These are phyloP conservation scores for Cicer yamashitae DNA, from an alignment of 306 rosid genomes.

Conservation along the genomic window DNA sequence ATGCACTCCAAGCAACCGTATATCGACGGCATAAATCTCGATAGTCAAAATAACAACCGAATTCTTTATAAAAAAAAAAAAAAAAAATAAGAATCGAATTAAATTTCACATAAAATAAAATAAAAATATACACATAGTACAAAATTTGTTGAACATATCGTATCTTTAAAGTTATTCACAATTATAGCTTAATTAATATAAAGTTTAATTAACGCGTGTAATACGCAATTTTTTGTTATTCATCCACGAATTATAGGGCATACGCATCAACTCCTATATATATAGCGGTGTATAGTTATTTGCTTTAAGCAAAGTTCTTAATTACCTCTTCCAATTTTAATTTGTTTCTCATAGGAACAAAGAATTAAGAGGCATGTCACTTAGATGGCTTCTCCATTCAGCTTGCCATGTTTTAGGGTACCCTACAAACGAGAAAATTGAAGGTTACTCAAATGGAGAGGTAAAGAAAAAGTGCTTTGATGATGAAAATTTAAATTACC, in stretches of 20 bases:
- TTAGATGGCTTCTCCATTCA: constrained; percentile 59
- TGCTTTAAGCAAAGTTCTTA: constrained; percentile 31
- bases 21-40: not conserved
- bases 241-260: not conserved
- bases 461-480: constrained; percentile 26
- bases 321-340: not conserved
- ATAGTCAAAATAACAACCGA: constrained; percentile 12
- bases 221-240: constrained; percentile 38
- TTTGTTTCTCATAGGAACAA: constrained; percentile 6
- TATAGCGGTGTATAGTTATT: constrained; percentile 4
- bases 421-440: constrained; percentile 18
- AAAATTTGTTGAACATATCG: constrained; percentile 24
- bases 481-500: constrained; percentile 10
- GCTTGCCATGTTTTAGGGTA: constrained; percentile 56
- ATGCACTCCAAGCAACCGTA: constrained; percentile 40
- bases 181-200: constrained; percentile 33
- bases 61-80: no score
- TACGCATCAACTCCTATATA: constrained; percentile 31
- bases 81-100: constrained; percentile 21
- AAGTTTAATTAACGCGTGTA: constrained; percentile 38
- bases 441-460: constrained; percentile 24
- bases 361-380: constrained; percentile 40
- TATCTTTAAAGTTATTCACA: constrained; percentile 20
- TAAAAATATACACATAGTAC: not conserved
- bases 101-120: constrained; percentile 18